A percentile compares a stretch with the other conserved stretches of the same genome.
Evolutionary conservation across 352 stramenopile species (phyloP).

Genomic region (Globisporangium acanthophoron): DNA sequence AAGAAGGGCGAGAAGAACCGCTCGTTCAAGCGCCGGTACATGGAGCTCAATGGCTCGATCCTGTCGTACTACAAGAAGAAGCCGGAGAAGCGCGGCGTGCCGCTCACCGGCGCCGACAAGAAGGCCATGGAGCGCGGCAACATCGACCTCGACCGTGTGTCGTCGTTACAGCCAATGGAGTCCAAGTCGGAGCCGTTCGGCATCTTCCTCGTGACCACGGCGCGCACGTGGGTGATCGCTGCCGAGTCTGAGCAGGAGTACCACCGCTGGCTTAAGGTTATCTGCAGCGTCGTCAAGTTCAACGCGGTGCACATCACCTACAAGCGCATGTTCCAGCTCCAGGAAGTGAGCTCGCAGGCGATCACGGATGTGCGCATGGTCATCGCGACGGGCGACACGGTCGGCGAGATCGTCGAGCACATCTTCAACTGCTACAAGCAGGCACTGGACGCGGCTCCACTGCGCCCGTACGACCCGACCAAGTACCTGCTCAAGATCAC

Average conservation of each 20-base stretch:
- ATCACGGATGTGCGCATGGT: conserved; percentile 86
- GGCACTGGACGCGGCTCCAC: conserved; percentile 60
- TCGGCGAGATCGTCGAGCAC: conserved; percentile 85
- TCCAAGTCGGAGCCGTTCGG: conserved; percentile 58
- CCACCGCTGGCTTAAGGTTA: conserved; percentile 70
- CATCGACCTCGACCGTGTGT: conserved; percentile 79
- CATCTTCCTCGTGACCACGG: conserved; percentile 73
- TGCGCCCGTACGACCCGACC: conserved; percentile 70
- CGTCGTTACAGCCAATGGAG: conserved; percentile 74
- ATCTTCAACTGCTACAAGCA: conserved; percentile 89
- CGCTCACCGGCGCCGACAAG: conserved; percentile 66
- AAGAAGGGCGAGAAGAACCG: conserved; percentile 85
- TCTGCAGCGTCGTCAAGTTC: conserved; percentile 80
- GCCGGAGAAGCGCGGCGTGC: conserved; percentile 72
- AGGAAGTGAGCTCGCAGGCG: conserved; percentile 78
- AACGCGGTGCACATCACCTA: conserved; percentile 73
- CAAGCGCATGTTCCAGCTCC: conserved; percentile 78
- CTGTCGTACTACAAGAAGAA: conserved; percentile 87
- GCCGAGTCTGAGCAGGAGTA: conserved; percentile 74
- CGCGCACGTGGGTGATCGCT: conserved; percentile 71
- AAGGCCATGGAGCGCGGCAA: conserved; percentile 60
- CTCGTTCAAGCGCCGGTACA: conserved; percentile 78
- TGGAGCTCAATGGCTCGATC: conserved; percentile 71
- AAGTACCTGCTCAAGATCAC: conserved; percentile 86
- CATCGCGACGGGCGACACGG: conserved; percentile 72